phyloP scores from a whole-genome alignment of 2,329 filamentous ascomycete species.

The Endoconidiophora laricicola region DNA sequence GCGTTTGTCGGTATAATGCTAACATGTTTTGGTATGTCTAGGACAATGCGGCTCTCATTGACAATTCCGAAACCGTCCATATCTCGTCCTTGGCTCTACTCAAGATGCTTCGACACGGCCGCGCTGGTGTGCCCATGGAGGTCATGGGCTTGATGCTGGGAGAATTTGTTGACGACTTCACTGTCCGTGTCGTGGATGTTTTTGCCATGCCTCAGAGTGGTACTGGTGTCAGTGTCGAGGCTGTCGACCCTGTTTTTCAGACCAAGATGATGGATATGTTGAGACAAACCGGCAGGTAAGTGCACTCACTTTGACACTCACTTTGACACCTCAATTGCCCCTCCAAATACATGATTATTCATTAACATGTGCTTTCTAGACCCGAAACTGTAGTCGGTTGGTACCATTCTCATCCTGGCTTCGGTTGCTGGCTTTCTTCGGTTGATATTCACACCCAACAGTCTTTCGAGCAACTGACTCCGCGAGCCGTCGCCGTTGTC shows the following conservation, averaged over 20 bases:
- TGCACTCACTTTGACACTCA: not conserved
- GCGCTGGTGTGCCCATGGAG: conserved; percentile 97
- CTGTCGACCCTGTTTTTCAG: conserved; percentile 95
- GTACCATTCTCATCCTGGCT: conserved; percentile 99
- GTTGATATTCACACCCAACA: conserved; percentile 99
- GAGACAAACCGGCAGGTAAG: conserved; percentile 83
- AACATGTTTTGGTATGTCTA: conserved; percentile 21
- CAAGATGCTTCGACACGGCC: conserved; percentile 96
- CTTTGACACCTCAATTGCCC: not conserved
- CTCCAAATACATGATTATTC: not conserved
- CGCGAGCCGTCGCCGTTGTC: conserved; percentile 90
- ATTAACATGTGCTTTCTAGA: conserved; percentile 27
- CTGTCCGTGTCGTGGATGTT: conserved; percentile 92
- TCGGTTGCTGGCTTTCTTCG: conserved; percentile 96
- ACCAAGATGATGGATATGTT: conserved; percentile 99
- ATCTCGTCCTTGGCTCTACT: conserved; percentile 93
- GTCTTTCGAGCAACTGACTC: conserved; percentile 97
- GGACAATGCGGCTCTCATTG: conserved; percentile 84
- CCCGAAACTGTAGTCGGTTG: conserved; percentile 95
- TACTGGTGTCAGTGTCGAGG: conserved; percentile 95
- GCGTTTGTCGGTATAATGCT: too few relatives aligned
- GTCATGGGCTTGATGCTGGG: conserved; percentile 90
- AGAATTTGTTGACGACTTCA: conserved; percentile 32
- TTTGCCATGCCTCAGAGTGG: conserved; percentile 99
- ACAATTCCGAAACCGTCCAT: conserved; percentile 98